phyloP scores from a whole-genome alignment of 2,329 filamentous ascomycete species.

The Colletotrichum cuscutae region DNA sequence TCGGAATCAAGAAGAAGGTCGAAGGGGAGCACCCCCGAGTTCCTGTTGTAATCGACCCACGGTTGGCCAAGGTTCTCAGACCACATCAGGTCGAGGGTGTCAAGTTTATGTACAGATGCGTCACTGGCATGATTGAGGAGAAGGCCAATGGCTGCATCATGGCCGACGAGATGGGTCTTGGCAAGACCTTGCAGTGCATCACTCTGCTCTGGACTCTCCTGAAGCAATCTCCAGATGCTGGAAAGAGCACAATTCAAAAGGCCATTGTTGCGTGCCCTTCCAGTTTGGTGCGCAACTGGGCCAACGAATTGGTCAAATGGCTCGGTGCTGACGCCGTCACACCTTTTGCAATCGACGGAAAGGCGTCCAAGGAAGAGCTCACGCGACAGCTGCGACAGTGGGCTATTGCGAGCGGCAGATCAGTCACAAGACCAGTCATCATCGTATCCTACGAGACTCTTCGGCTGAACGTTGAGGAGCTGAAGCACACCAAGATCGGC shows the following conservation, averaged over 20 bases:
- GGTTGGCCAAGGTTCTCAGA: constrained; percentile 86
- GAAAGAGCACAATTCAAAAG: constrained; percentile 93
- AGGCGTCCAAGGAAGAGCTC: constrained; percentile 93
- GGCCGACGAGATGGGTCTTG: constrained; percentile 98
- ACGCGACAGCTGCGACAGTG: constrained; percentile 92
- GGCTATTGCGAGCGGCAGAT: constrained; percentile 90
- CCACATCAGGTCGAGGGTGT: constrained; percentile 99
- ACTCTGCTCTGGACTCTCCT: constrained; percentile 95
- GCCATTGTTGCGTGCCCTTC: constrained; percentile 97
- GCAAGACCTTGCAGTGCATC: constrained; percentile 98
- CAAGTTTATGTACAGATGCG: constrained; percentile 95
- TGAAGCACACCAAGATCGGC: constrained; percentile 90
- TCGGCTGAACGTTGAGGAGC: constrained; percentile 87
- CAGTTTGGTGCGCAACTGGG: constrained; percentile 97
- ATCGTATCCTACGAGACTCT: constrained; percentile 99
- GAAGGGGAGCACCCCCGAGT: constrained; percentile 83
- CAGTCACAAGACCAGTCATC: constrained; percentile 90
- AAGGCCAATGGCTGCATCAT: constrained; percentile 98
- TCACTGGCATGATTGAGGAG: constrained; percentile 93
- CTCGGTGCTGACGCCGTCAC: constrained; percentile 89
- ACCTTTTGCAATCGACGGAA: constrained; percentile 96
- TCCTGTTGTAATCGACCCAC: constrained; percentile 96
- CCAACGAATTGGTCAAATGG: constrained; percentile 97
- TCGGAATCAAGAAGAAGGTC: constrained; percentile 94
- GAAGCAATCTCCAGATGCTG: constrained; percentile 96